Evolutionary conservation across 2,329 filamentous ascomycete genomes (phyloP), one percentile per base, ranked within the genome.

Genomic region (Phoma sp.): DNA sequence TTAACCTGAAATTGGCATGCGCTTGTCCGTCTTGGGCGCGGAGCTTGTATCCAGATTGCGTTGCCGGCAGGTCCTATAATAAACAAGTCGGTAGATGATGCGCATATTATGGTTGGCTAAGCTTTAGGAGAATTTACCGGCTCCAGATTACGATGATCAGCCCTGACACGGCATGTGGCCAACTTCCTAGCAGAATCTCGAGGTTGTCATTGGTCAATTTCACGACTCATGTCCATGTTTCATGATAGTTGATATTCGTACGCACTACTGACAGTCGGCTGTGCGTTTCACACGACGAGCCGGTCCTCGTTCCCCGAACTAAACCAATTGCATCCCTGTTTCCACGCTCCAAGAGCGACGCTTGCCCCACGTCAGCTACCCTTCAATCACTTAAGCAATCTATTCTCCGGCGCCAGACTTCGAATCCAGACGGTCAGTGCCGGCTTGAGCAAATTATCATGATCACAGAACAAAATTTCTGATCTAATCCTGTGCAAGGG

Each of bases 381-480:
- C 45, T 39, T 54, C 49, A 49, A 49, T 54, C 39, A 21, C 40
- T 37, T 36, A 47, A 49, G 45, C 51, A 54, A 54, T 54, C 17
- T 54, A 54, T 29, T 36, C 34, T 40, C 40, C 40, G 40, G 29
- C 23, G 17, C 45, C 33, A 48, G 28, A 9, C n/a, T 6, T 29
- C 21, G n/a, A 29, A 20, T 25, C 7, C 34, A 54, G 14, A 42
- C 40, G 45, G 29, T n/a, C 14, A 23, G 23, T 32, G 20, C 45
- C 40, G 28, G 17, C 28, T 40, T 21, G 26, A 54, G 45, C 38
- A 40, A 32, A 39, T 43, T 43, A 21, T 10, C 4, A 17, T 28
- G 30, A 40, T 54, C 33, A 29, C 26, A 23, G 1, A 48, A 40
- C 30, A 45, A 6, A 33, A 14, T 28, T 45, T 15, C 45, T 42